Base-by-base conservation (phyloP, 441 rosid species). In the Isatis lusitanica region DNA sequence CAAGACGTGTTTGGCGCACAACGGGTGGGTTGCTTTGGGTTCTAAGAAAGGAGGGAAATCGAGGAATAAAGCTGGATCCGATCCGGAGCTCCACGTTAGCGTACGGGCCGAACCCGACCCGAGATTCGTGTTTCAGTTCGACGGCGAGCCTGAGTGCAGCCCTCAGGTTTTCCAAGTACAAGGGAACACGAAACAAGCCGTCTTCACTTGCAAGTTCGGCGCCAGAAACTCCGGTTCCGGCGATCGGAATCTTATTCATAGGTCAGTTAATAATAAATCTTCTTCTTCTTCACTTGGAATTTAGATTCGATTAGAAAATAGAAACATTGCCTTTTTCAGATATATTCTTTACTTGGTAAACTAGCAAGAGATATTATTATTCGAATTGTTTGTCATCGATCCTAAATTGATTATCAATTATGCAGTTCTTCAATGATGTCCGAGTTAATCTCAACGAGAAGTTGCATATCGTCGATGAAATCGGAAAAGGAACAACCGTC, bases 61-160 rank as follows among this genome's bases (percentile, higher is more conserved):
- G 2, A 71, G 53, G 63, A 72, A 6, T 16, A 88, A 78, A 2
- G 43, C 84, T 47, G 76, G 86, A 12, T 74, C 85, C 18, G 71
- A 84, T 9, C 91, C 93, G 21, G 85, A 84, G 83, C 83, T 92
- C 70, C 89, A 88, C 55, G 74, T 89, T 79, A 80, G 72, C 31
- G 90, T 94, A 1, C 92, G 82, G 63, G 90, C 90, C 0, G 97
- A 92, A 66, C 94, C 96, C 15, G 93, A 94, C 69, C 98, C 94
- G 9, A 86, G 98, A 78, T 94, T 94, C 78, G 97, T 94, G 9
- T 94, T 92, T 59, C 94, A 92, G 80, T 92, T 94, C 75, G 98
- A 90, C 36, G 97, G 95, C 7, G 98, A 92, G 79, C 98, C 97
- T 0, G 97, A 92, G 76, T 94, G 97, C 28, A 94, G 97, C 46